phyloP scores from a whole-genome alignment of 192 early-diverging fungal genomes.

The Bifiguratus adelaidae region DNA sequence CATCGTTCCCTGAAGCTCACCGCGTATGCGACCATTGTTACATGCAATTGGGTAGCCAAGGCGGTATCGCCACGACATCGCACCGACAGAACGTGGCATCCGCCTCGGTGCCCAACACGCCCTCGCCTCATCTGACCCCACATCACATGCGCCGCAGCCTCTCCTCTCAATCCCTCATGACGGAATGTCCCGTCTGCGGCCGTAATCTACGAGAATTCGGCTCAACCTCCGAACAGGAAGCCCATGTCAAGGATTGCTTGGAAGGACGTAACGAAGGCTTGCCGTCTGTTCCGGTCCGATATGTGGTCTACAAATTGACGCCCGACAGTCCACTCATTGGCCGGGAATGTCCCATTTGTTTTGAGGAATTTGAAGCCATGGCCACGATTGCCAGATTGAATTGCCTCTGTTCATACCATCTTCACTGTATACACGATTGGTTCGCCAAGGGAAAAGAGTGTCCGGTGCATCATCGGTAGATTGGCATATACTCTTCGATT shows the following conservation, averaged over 20 bases:
- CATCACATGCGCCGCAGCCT: no score
- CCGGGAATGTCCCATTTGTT: constrained; percentile 89
- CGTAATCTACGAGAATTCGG: constrained; percentile 30
- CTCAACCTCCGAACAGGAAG: constrained; percentile 34
- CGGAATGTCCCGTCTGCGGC: constrained; percentile 65
- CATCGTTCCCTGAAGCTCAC: constrained; percentile 9
- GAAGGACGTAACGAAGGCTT: constrained; percentile 39
- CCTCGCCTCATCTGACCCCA: no score
- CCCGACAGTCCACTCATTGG: constrained; percentile 48
- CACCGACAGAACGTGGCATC: no score
- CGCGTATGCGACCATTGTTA: constrained; percentile 53
- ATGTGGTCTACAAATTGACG: constrained; percentile 40
- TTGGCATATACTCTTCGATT: no score
- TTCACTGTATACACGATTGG: constrained; percentile 75
- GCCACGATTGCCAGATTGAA: constrained; percentile 65
- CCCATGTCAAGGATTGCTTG: constrained; percentile 55
- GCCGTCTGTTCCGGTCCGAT: background rate
- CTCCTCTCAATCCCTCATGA: constrained; percentile 48
- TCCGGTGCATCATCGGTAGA: constrained; percentile 67
- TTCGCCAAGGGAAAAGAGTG: constrained; percentile 61
- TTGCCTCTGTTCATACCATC: constrained; percentile 87
- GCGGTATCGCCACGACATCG: no score
- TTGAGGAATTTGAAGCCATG: constrained; percentile 83
- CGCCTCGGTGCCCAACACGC: no score
- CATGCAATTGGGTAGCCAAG: constrained; percentile 12